phyloP scores from a whole-genome alignment of 495 filamentous ascomycete species.

The Hypoxylon trugodes region DNA sequence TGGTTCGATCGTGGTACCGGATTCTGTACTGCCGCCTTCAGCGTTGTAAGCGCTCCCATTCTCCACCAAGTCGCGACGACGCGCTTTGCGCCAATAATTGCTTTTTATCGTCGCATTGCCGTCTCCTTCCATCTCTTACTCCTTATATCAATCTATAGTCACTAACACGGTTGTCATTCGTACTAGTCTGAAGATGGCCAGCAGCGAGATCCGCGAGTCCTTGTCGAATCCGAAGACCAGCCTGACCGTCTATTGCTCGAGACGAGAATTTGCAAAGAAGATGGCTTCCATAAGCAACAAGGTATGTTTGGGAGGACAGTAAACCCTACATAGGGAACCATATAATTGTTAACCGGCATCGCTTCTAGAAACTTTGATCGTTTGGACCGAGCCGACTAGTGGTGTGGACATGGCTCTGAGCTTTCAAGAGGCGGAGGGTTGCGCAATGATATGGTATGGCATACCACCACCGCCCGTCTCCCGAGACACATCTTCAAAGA shows the following conservation, averaged over 20 bases:
- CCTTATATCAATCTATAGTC: background rate
- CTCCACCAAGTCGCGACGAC: conserved; percentile 22
- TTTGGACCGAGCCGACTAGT: conserved; percentile 88
- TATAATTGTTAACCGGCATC: conserved; percentile 38
- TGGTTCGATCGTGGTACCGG: conserved; percentile 98
- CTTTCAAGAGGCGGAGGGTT: conserved; percentile 97
- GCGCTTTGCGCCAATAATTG: conserved; percentile 10
- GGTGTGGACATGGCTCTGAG: conserved; percentile 96
- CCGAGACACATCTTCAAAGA: background rate
- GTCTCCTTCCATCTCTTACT: conserved; percentile 1
- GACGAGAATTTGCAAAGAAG: conserved; percentile 90
- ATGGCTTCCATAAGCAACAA: conserved; percentile 99
- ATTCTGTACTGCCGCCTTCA: conserved; percentile 84
- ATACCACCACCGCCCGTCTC: conserved; percentile 15
- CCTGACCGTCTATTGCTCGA: conserved; percentile 83
- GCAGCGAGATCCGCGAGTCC: conserved; percentile 79
- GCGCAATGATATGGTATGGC: conserved; percentile 84
- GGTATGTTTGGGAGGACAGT: conserved; percentile 64
- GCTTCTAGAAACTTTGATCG: conserved; percentile 88
- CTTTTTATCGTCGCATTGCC: conserved; percentile 11
- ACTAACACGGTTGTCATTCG: conserved; percentile 29
- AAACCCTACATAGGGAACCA: background rate
- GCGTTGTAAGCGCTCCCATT: conserved; percentile 73
- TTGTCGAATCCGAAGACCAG: conserved; percentile 93
- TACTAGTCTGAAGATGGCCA: conserved; percentile 57